Conservation (phyloP, 2,329 filamentous ascomycete genomes). For the Escovopsis sp. region DNA sequence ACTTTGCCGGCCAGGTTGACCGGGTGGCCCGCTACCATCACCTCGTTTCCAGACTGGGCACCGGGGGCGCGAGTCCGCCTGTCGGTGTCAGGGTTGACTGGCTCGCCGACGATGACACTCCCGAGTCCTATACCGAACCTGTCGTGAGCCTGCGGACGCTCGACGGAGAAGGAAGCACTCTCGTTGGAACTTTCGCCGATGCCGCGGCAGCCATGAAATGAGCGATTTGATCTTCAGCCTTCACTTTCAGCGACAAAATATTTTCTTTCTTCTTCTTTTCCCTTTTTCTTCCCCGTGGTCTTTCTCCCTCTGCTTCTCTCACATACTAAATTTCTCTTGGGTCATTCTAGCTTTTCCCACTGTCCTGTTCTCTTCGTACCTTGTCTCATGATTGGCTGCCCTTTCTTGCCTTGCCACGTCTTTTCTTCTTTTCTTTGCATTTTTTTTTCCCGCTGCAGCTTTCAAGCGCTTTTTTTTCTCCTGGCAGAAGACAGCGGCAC, state of each 20-base stretch:
- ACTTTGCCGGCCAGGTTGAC: conserved; percentile 39
- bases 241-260: too few relatives aligned
- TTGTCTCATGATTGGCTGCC: too few relatives aligned
- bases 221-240: neutral
- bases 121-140: conserved; percentile 28
- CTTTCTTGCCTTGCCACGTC: too few relatives aligned
- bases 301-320: too few relatives aligned
- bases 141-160: conserved; percentile 19
- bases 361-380: too few relatives aligned
- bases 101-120: conserved; percentile 35
- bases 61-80: conserved; percentile 25
- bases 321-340: too few relatives aligned
- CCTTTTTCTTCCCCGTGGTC: too few relatives aligned
- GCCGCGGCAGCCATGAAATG: conserved; percentile 37
- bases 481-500: neutral
- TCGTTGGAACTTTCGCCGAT: conserved; percentile 47
- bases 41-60: conserved; percentile 43
- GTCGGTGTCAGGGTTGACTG: conserved; percentile 39
- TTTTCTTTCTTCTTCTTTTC: too few relatives aligned
- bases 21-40: conserved; percentile 45
- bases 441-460: too few relatives aligned
- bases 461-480: neutral
- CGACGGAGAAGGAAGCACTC: conserved; percentile 24
- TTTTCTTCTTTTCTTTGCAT: too few relatives aligned
- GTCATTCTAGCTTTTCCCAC: too few relatives aligned